Conservation (phyloP, 306 rosid genomes). For the Fagus crenata region DNA sequence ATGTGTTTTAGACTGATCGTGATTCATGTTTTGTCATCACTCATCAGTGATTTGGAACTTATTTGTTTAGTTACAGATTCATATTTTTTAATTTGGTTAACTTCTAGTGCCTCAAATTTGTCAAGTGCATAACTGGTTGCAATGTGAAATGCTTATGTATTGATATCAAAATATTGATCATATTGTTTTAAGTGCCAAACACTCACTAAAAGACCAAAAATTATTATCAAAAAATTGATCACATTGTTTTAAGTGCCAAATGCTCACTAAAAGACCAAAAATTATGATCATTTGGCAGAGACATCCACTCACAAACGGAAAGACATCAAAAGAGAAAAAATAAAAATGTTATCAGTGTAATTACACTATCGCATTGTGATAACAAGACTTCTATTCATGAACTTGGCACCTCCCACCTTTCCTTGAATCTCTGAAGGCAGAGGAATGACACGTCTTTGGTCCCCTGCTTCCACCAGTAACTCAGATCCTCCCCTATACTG, state of each 20-base stretch:
- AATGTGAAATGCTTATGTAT: neutral
- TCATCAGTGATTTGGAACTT: no score
- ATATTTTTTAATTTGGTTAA: no score
- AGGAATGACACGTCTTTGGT: constrained; percentile 84
- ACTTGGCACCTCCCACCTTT: constrained; percentile 94
- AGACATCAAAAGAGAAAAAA: constrained; percentile 11
- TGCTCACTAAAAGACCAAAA: neutral
- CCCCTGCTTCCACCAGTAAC: constrained; percentile 95
- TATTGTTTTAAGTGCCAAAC: neutral
- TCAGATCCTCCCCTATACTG: constrained; percentile 96
- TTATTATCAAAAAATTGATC: neutral
- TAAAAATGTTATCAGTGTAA: constrained; percentile 2
- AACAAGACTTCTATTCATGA: constrained; percentile 69
- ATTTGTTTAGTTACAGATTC: no score
- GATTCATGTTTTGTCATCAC: no score
- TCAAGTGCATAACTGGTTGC: neutral
- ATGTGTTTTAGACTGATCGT: no score
- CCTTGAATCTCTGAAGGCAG: constrained; percentile 83
- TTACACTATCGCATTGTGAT: constrained; percentile 56
- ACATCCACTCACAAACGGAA: neutral
- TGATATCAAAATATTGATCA: neutral
- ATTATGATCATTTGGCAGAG: constrained; percentile 14
- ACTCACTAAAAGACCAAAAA: neutral
- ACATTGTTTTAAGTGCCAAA: neutral
- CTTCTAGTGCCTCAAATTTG: neutral